Conservation (phyloP, 177 flowering plant genomes). For the Vitis hybrid region DNA sequence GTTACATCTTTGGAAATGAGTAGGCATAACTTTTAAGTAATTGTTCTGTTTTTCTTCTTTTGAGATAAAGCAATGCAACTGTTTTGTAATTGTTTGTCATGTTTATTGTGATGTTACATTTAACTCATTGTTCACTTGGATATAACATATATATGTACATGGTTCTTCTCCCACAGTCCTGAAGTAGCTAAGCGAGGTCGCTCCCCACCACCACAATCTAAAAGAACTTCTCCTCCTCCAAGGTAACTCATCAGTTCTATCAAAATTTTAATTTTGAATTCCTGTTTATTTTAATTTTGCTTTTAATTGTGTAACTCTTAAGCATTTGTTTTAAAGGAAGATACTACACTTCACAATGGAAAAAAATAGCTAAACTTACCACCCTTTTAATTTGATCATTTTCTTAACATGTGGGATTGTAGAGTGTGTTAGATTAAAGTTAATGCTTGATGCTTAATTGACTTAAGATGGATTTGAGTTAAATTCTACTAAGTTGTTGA, state of each 20-base stretch:
- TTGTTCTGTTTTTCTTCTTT: background rate
- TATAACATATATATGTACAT: background rate
- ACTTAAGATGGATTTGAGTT: background rate
- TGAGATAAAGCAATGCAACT: no score
- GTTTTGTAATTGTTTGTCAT: background rate
- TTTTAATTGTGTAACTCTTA: background rate
- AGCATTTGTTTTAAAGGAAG: background rate
- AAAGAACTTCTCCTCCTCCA: slow-evolving; percentile 66
- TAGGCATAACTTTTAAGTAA: background rate
- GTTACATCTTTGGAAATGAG: no score
- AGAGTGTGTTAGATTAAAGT: background rate
- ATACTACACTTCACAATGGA: no score
- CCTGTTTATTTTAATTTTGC: background rate
- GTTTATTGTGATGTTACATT: background rate
- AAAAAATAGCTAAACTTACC: no score
- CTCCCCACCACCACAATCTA: slow-evolving; percentile 69
- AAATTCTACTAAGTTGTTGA: background rate
- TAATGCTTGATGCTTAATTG: background rate
- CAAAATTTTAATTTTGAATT: no score
- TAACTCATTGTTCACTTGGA: background rate
- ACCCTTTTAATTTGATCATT: no score
- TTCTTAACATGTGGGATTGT: no score
- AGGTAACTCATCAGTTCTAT: slow-evolving; percentile 33
- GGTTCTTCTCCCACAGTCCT: slow-evolving; percentile 39
- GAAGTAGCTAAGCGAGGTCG: slow-evolving; percentile 64